Evolutionary conservation across 2,329 filamentous ascomycete species (phyloP).

Genomic region (Alternaria burnsii): DNA sequence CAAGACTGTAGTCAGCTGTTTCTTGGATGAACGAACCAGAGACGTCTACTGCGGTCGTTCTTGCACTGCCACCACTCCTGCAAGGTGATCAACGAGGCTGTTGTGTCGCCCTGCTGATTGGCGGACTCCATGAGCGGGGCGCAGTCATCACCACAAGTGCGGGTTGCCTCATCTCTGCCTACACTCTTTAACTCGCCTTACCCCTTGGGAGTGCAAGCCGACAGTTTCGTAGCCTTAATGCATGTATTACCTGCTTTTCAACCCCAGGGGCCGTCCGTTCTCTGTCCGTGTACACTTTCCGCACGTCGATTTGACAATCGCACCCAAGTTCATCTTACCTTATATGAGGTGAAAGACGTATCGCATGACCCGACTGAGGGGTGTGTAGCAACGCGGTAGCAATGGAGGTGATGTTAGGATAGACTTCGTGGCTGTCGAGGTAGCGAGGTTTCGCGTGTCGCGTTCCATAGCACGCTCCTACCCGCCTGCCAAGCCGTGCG

Average conservation of each 20-base stretch:
- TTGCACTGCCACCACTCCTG: conserved; percentile 23
- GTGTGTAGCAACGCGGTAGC: neutral
- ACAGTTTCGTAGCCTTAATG: neutral
- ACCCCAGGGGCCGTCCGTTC: neutral
- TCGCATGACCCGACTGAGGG: neutral
- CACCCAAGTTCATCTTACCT: neutral
- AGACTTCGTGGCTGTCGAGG: conserved; percentile 10
- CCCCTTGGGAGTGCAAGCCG: neutral
- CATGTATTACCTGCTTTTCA: neutral
- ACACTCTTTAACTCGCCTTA: neutral
- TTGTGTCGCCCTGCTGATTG: conserved; percentile 13
- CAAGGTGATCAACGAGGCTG: conserved; percentile 18
- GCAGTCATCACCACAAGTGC: neutral
- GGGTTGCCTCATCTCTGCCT: conserved; percentile 5
- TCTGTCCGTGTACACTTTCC: neutral
- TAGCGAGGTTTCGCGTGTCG: conserved; percentile 5
- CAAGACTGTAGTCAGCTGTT: conserved; percentile 30
- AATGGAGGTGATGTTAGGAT: conserved; percentile 14
- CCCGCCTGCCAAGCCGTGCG: conserved; percentile 9
- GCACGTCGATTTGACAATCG: neutral
- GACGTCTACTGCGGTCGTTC: conserved; percentile 16
- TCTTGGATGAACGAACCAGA: neutral
- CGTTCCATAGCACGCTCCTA: conserved; percentile 18
- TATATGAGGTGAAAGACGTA: neutral
- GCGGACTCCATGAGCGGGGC: conserved; percentile 4